Percentiles rank a stretch among this genome's conserved stretches.
Conservation (phyloP, 768 basidiomycete genomes). For the Fomitopsis pulvina region DNA sequence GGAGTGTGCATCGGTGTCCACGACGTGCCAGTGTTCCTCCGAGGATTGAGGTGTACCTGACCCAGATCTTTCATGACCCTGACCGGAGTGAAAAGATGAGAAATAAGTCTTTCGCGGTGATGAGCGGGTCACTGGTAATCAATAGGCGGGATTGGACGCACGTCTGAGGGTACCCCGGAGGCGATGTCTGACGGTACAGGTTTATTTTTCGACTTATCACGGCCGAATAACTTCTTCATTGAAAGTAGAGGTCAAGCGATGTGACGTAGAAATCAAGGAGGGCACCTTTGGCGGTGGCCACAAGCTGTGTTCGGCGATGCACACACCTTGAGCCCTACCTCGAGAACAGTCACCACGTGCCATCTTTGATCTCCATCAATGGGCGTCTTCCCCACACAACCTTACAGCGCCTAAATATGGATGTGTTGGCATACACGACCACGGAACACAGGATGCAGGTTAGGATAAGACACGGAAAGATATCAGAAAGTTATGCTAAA, state of each 20-base stretch:
- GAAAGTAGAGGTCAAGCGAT: not conserved
- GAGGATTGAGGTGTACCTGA: slow-evolving; percentile 8
- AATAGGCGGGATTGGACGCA: slow-evolving; percentile 9
- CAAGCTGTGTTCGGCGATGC: not conserved
- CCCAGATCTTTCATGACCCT: slow-evolving; percentile 12
- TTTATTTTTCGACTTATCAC: slow-evolving; percentile 34
- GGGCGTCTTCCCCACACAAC: no score
- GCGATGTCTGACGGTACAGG: slow-evolving; percentile 24
- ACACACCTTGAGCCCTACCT: no score
- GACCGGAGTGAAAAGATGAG: slow-evolving; percentile 5
- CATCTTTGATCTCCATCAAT: no score
- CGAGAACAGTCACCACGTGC: no score
- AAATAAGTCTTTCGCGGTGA: slow-evolving; percentile 10
- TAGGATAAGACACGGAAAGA: no score
- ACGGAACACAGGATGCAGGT: no score
- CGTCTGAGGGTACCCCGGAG: slow-evolving; percentile 21
- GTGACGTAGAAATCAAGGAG: not conserved
- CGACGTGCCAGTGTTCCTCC: slow-evolving; percentile 22
- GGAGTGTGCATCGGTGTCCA: slow-evolving; percentile 13
- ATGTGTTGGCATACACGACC: no score
- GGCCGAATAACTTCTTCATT: slow-evolving; percentile 59
- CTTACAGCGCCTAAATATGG: no score
- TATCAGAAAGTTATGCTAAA: no score
- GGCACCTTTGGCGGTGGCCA: not conserved
- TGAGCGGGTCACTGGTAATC: slow-evolving; percentile 1